phyloP scores from a whole-genome alignment of 331 rosid genomes.

The Rhamnella rubrinervis region DNA sequence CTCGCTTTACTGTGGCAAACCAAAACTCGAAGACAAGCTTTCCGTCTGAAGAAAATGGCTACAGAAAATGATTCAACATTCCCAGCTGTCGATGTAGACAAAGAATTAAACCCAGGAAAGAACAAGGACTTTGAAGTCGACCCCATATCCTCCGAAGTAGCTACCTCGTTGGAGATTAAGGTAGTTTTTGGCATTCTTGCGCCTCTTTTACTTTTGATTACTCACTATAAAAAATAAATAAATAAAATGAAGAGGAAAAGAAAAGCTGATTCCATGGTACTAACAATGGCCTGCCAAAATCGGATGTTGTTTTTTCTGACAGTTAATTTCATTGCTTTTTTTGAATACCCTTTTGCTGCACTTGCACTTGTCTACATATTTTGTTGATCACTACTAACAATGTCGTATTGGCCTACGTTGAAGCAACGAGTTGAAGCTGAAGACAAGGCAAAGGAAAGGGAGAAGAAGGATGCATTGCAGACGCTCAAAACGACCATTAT shows the following conservation, averaged over 20 bases:
- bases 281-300: background rate
- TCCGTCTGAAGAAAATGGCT: background rate
- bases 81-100: slow-evolving; percentile 41
- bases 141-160: slow-evolving; percentile 43
- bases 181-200: slow-evolving; percentile 12
- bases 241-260: too few relatives aligned
- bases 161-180: slow-evolving; percentile 44
- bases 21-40: slow-evolving; percentile 18
- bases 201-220: background rate
- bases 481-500: slow-evolving; percentile 51
- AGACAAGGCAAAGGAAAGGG: slow-evolving; percentile 31
- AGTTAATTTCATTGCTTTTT: too few relatives aligned
- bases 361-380: too few relatives aligned
- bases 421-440: slow-evolving; percentile 42
- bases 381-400: background rate
- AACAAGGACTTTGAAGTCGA: slow-evolving; percentile 41
- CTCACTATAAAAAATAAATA: background rate
- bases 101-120: slow-evolving; percentile 36
- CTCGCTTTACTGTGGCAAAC: background rate
- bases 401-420: background rate
- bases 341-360: background rate
- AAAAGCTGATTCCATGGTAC: background rate
- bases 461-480: slow-evolving; percentile 39
- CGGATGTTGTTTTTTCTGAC: background rate
- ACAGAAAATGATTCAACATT: slow-evolving; percentile 25